phyloP scores from a whole-genome alignment of 2,329 filamentous ascomycete genomes.

The Stemphylium vesicarium region DNA sequence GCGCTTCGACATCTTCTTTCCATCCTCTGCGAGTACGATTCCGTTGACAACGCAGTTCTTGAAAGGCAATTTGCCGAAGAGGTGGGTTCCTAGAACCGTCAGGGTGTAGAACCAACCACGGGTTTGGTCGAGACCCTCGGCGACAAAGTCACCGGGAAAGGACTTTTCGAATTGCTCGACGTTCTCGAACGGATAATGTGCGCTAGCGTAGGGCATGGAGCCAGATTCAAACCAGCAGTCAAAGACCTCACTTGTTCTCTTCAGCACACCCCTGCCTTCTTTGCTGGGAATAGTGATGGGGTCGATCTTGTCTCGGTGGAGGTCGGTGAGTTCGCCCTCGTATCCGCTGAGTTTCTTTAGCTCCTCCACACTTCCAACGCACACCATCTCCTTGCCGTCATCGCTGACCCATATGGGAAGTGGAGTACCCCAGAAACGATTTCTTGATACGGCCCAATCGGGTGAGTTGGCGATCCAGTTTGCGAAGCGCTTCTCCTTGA shows the following conservation, averaged over 20 bases:
- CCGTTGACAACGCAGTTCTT: conserved; percentile 97
- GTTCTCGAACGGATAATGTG: conserved; percentile 93
- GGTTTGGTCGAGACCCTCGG: conserved; percentile 91
- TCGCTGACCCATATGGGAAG: conserved; percentile 92
- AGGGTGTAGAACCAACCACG: conserved; percentile 97
- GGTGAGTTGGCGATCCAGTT: conserved; percentile 91
- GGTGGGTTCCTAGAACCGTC: conserved; percentile 83
- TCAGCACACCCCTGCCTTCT: conserved; percentile 82
- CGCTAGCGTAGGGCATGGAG: conserved; percentile 91
- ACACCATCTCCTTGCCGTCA: conserved; percentile 84
- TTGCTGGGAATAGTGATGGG: conserved; percentile 92
- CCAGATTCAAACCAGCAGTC: conserved; percentile 98
- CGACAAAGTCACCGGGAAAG: conserved; percentile 93
- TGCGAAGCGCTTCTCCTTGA: conserved; percentile 89
- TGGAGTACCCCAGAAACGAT: conserved; percentile 94
- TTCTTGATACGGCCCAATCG: conserved; percentile 95
- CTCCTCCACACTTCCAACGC: conserved; percentile 83
- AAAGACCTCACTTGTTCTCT: conserved; percentile 85
- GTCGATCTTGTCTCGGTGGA: conserved; percentile 93
- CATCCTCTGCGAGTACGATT: conserved; percentile 90
- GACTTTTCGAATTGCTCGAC: conserved; percentile 77
- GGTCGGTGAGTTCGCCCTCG: conserved; percentile 78
- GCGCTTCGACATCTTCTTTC: conserved; percentile 98
- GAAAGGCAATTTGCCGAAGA: conserved; percentile 86
- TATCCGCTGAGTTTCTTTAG: conserved; percentile 87